Evolutionary conservation across 177 flowering plant species (phyloP).

Genomic region (Vitis hybrid): DNA sequence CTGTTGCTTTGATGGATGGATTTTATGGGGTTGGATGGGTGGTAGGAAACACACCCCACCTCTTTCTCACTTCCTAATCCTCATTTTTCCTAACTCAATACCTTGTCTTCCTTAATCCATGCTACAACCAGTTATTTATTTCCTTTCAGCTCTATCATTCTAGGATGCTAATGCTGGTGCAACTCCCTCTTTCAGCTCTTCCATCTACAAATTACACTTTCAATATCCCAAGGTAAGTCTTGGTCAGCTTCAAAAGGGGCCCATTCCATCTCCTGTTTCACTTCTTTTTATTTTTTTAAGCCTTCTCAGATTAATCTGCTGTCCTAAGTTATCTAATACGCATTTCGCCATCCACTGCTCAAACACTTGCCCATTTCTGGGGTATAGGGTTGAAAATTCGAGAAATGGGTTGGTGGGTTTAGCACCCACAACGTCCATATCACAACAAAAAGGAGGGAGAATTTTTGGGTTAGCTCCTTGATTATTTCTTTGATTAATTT

Average conservation of each 20-base stretch:
- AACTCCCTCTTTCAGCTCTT: not conserved
- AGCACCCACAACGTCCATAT: conserved; percentile 27
- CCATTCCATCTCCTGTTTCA: conserved; percentile 5
- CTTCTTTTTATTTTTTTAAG: not conserved
- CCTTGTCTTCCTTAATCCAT: no score
- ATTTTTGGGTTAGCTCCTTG: conserved; percentile 9
- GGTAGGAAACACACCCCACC: conserved; percentile 33
- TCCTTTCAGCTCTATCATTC: no score
- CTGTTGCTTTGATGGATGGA: conserved; percentile 23
- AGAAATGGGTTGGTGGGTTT: conserved; percentile 36
- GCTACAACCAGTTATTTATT: no score
- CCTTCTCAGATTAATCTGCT: not conserved
- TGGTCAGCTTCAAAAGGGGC: not conserved
- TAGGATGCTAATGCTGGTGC: no score
- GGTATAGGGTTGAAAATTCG: conserved; percentile 26
- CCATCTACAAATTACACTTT: not conserved
- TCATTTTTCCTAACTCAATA: no score
- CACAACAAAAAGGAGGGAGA: conserved; percentile 7
- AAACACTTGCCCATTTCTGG: conserved; percentile 23
- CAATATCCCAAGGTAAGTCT: conserved; percentile 10
- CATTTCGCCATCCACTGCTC: conserved; percentile 7
- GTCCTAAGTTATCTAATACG: not conserved
- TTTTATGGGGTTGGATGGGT: conserved; percentile 29
- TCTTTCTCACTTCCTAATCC: not conserved
- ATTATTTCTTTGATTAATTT: conserved; percentile 24